Conservation (phyloP, 805 yeast species). For the Yarrowia sp. region DNA sequence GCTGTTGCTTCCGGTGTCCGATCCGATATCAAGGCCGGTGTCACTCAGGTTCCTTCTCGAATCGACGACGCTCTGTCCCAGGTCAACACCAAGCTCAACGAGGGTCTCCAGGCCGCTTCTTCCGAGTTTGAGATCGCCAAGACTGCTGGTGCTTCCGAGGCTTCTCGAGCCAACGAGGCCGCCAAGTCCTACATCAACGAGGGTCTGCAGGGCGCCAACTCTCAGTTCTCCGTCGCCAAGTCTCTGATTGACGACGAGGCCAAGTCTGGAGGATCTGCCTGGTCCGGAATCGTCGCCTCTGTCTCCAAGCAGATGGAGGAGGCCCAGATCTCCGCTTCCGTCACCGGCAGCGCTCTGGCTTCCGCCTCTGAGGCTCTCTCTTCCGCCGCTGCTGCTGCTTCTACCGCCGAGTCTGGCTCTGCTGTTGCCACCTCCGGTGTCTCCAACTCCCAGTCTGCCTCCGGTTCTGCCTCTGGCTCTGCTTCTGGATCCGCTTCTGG, state of each 20-base stretch:
- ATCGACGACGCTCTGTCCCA: slow-evolving; percentile 29
- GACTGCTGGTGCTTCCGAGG: slow-evolving; percentile 34
- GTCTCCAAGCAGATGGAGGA: slow-evolving; percentile 32
- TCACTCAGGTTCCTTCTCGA: slow-evolving; percentile 35
- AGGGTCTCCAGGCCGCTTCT: slow-evolving; percentile 30
- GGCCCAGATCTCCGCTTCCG: slow-evolving; percentile 18
- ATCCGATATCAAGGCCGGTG: slow-evolving; percentile 34
- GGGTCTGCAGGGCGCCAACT: slow-evolving; percentile 27
- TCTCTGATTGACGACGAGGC: slow-evolving; percentile 38
- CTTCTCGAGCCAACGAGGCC: slow-evolving; percentile 24
- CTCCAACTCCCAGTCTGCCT: slow-evolving; percentile 17
- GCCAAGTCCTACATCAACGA: slow-evolving; percentile 36
- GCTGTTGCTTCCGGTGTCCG: slow-evolving; percentile 24
- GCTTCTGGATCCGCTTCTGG: background rate
- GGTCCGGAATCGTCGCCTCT: slow-evolving; percentile 26
- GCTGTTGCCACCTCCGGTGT: slow-evolving; percentile 21
- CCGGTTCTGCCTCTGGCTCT: slow-evolving; percentile 2
- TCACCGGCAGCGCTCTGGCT: slow-evolving; percentile 15
- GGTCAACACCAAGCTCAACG: slow-evolving; percentile 28
- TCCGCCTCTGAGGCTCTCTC: slow-evolving; percentile 21
- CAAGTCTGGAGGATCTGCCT: slow-evolving; percentile 28
- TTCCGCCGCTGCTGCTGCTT: slow-evolving; percentile 22
- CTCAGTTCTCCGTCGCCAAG: slow-evolving; percentile 29
- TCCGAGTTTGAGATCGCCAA: slow-evolving; percentile 32
- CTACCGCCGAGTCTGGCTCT: slow-evolving; percentile 33